Evolutionary conservation across 192 early-diverging fungal species (phyloP).

Genomic region (Coemansia sp.): DNA sequence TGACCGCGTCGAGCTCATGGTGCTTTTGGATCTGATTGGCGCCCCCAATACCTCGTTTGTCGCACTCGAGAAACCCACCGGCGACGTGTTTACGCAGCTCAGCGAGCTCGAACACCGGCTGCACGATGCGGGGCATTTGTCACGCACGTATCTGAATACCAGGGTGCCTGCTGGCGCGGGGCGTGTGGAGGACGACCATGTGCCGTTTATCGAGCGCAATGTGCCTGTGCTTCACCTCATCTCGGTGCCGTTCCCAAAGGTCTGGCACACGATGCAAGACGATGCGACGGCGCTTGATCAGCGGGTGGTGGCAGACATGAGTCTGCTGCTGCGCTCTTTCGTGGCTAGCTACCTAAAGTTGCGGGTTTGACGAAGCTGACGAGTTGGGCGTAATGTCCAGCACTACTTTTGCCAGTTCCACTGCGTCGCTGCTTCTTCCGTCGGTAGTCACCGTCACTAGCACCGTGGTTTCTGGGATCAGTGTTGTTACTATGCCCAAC

Average conservation of each 20-base stretch:
- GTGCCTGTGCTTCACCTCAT: conserved; percentile 91
- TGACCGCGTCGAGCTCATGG: conserved; percentile 80
- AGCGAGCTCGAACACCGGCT: conserved; percentile 73
- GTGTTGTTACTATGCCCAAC: conserved; percentile 5
- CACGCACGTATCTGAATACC: conserved; percentile 41
- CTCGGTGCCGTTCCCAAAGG: conserved; percentile 79
- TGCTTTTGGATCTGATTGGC: conserved; percentile 90
- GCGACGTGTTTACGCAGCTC: conserved; percentile 70
- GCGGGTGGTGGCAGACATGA: conserved; percentile 71
- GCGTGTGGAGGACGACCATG: conserved; percentile 83
- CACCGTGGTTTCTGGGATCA: neutral
- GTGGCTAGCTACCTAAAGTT: conserved; percentile 69
- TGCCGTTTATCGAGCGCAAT: conserved; percentile 79
- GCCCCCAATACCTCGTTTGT: conserved; percentile 57
- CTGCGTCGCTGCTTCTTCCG: neutral
- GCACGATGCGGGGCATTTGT: conserved; percentile 28
- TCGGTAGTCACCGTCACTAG: conserved; percentile 5
- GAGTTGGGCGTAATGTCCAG: neutral
- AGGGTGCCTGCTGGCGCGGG: conserved; percentile 24
- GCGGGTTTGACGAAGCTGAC: conserved; percentile 57
- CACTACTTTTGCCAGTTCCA: neutral
- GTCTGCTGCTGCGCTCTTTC: conserved; percentile 78
- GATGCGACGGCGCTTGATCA: conserved; percentile 69
- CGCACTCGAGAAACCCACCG: conserved; percentile 56
- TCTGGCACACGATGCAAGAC: conserved; percentile 87